Evolutionary conservation across 495 filamentous ascomycete genomes (phyloP).

Genomic region (Aspergillus homomorphus): DNA sequence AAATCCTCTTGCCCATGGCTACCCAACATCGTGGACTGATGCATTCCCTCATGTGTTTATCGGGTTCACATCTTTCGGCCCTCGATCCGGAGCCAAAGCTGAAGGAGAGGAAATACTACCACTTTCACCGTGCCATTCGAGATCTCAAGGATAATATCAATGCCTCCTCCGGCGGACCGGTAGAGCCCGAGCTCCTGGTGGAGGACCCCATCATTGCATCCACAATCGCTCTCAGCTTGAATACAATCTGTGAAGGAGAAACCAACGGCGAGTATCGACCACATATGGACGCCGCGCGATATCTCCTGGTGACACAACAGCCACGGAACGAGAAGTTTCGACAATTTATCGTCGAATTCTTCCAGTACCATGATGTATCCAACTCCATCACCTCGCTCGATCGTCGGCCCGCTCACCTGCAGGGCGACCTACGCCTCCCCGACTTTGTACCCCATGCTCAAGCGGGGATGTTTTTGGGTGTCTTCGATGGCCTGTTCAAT

Average conservation of each 20-base stretch:
- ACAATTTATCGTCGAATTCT: constrained; percentile 87
- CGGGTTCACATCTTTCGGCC: constrained; percentile 71
- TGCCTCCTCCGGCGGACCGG: constrained; percentile 26
- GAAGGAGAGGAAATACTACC: constrained; percentile 47
- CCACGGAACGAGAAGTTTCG: constrained; percentile 63
- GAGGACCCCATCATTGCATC: constrained; percentile 66
- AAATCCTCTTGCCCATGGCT: constrained; percentile 83
- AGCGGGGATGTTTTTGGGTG: constrained; percentile 72
- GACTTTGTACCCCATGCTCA: constrained; percentile 71
- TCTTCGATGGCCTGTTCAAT: constrained; percentile 80
- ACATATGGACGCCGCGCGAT: constrained; percentile 75
- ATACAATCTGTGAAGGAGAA: constrained; percentile 76
- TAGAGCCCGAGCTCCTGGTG: constrained; percentile 40
- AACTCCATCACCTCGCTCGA: constrained; percentile 74
- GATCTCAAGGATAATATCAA: constrained; percentile 47
- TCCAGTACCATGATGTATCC: constrained; percentile 84
- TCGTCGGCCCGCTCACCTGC: constrained; percentile 50
- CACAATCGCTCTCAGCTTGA: constrained; percentile 78
- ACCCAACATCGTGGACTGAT: constrained; percentile 80
- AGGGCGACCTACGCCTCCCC: constrained; percentile 63
- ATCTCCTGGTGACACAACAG: constrained; percentile 59
- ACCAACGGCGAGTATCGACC: constrained; percentile 73
- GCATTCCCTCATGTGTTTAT: constrained; percentile 87
- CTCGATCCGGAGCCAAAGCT: constrained; percentile 44
- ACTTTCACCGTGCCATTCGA: constrained; percentile 46